Evolutionary conservation across 2,329 filamentous ascomycete species (phyloP).

Genomic region (Fusarium annulatum): DNA sequence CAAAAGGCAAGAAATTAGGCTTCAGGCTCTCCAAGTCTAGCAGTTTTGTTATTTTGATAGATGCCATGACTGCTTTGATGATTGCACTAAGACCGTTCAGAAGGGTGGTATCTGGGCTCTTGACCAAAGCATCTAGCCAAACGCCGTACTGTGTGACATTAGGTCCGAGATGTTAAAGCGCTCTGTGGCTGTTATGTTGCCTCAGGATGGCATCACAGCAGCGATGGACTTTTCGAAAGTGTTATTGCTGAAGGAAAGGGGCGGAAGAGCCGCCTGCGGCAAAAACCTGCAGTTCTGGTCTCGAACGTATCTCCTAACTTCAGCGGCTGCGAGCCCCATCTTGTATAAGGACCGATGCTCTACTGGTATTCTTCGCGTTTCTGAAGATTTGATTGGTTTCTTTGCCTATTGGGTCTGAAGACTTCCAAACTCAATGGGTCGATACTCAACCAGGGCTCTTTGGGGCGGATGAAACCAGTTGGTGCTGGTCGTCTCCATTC

Average conservation of each 20-base stretch:
- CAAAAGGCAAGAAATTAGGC: neutral
- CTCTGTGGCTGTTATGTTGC: neutral
- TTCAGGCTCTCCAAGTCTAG: neutral
- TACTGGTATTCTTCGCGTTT: neutral
- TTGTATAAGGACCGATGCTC: neutral
- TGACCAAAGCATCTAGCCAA: constrained; percentile 3
- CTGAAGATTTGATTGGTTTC: neutral
- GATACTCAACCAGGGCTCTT: neutral
- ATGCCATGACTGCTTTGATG: neutral
- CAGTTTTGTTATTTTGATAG: neutral
- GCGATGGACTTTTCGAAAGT: neutral
- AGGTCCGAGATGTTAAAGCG: neutral
- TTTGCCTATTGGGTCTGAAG: constrained; percentile 4
- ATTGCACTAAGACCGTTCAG: neutral
- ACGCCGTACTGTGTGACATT: neutral
- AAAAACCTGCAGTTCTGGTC: neutral
- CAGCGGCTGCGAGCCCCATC: neutral
- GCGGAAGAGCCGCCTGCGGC: neutral
- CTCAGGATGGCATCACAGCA: neutral
- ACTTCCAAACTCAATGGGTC: neutral
- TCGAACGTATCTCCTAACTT: neutral
- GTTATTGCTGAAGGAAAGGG: neutral
- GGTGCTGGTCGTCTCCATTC: constrained; percentile 1
- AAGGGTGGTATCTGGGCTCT: neutral
- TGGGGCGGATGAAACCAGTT: neutral